Conservation (phyloP, 164 flowering plant species). For the Dillenia suffruticosa region DNA sequence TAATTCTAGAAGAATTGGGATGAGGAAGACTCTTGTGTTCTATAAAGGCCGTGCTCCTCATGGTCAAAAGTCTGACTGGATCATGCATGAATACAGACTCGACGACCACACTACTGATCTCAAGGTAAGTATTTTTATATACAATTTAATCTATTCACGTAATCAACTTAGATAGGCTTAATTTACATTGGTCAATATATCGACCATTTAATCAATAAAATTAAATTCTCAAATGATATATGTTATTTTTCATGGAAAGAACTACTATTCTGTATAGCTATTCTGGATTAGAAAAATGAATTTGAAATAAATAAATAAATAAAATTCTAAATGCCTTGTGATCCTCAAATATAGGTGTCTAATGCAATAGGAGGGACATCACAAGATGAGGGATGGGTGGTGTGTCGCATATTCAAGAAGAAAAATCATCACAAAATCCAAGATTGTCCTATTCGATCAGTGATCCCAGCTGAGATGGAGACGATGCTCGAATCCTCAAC, state of each 20-base stretch:
- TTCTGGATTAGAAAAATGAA: too few species aligned
- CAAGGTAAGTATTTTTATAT: background rate
- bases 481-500: background rate
- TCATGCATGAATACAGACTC: slow-evolving; percentile 25
- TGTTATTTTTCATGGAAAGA: too few species aligned
- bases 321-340: background rate
- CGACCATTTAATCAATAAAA: too few species aligned
- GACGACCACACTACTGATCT: slow-evolving; percentile 4
- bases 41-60: slow-evolving; percentile 23
- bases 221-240: too few species aligned
- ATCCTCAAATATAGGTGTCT: background rate
- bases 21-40: slow-evolving; percentile 25
- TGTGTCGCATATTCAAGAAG: slow-evolving; percentile 21
- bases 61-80: slow-evolving; percentile 24
- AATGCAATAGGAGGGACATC: slow-evolving; percentile 1
- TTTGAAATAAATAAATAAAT: too few species aligned
- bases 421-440: slow-evolving; percentile 9
- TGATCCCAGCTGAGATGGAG: background rate
- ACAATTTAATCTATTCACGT: too few species aligned
- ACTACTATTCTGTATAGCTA: too few species aligned
- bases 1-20: slow-evolving; percentile 12
- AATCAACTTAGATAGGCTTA: too few species aligned
- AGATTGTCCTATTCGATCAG: background rate
- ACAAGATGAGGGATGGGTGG: slow-evolving; percentile 23
- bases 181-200: background rate